These are phyloP conservation scores for Guyanaporus albipodus DNA, from an alignment of 768 basidiomycete genomes.

Conservation along the genomic window DNA sequence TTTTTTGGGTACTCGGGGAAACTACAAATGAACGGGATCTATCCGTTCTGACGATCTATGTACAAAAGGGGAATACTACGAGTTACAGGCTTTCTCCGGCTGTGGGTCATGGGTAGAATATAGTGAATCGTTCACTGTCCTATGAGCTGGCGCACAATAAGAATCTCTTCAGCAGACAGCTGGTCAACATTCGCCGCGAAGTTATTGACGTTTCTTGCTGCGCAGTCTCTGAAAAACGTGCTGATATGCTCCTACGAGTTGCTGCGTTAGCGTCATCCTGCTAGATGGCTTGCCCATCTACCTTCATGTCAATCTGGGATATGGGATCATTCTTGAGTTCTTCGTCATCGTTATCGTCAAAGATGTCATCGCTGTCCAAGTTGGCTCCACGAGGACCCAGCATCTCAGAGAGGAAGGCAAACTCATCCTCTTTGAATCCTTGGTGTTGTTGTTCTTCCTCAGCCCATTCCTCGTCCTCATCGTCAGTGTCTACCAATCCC, in stretches of 20 bases:
- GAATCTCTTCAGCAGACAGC: constrained; percentile 65
- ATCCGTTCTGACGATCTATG: background rate
- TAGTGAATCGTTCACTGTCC: constrained; percentile 19
- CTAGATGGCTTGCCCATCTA: constrained; percentile 22
- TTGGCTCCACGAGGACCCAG: constrained; percentile 69
- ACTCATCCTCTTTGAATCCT: constrained; percentile 66
- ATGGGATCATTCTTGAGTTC: constrained; percentile 85
- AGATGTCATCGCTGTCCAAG: constrained; percentile 74
- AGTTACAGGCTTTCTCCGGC: background rate
- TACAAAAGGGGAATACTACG: constrained; percentile 18
- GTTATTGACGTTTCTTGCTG: constrained; percentile 54
- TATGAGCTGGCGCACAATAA: constrained; percentile 56
- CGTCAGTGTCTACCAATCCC: constrained; percentile 67
- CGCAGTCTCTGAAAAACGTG: constrained; percentile 66
- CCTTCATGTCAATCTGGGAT: constrained; percentile 79
- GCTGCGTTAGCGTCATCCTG: background rate
- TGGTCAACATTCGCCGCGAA: constrained; percentile 64
- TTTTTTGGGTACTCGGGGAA: too few relatives aligned
- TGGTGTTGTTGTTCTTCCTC: constrained; percentile 75
- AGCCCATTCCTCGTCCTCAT: constrained; percentile 92
- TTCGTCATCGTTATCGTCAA: constrained; percentile 76
- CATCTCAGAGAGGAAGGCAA: constrained; percentile 80
- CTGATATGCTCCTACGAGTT: constrained; percentile 58
- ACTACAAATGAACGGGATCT: background rate
- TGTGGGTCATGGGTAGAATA: background rate